Conservation (phyloP, 139 green algal genomes). For the Picochlorum sp. region DNA sequence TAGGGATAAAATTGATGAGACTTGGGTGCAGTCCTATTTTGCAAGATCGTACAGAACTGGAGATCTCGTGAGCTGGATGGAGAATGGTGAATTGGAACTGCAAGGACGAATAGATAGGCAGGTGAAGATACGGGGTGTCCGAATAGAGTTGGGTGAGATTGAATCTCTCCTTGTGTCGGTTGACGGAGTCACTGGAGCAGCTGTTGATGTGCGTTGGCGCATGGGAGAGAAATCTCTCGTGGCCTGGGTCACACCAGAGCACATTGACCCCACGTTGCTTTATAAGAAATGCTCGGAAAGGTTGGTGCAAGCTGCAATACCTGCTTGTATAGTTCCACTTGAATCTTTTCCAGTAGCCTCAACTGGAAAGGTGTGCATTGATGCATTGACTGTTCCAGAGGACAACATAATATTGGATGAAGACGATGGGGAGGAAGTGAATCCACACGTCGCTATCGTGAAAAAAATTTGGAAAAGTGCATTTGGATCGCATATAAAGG, state of each 20-base stretch:
- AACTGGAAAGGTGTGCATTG: constrained; percentile 17
- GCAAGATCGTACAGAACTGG: constrained; percentile 21
- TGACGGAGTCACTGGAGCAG: constrained; percentile 2
- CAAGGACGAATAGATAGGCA: constrained; percentile 38
- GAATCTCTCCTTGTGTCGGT: constrained; percentile 21
- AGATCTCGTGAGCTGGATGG: constrained; percentile 33
- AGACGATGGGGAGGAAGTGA: not conserved
- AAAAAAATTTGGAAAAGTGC: too few relatives aligned
- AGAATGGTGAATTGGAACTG: constrained; percentile 27
- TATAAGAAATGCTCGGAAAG: constrained; percentile 1
- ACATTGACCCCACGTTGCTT: not conserved
- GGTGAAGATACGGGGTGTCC: constrained; percentile 47
- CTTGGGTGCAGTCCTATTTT: constrained; percentile 3
- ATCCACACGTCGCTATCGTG: too few relatives aligned
- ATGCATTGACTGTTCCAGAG: constrained; percentile 7
- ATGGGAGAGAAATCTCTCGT: constrained; percentile 12
- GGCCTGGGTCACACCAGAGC: constrained; percentile 8
- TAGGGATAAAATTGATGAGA: not conserved
- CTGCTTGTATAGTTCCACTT: constrained; percentile 12
- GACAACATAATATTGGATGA: not conserved
- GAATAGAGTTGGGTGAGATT: constrained; percentile 51
- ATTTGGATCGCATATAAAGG: too few relatives aligned
- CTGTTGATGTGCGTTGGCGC: not conserved
- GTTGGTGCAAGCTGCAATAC: constrained; percentile 13
- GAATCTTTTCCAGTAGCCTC: constrained; percentile 13